phyloP scores from a whole-genome alignment of 768 basidiomycete genomes.

The Botryobasidium botryosum region DNA sequence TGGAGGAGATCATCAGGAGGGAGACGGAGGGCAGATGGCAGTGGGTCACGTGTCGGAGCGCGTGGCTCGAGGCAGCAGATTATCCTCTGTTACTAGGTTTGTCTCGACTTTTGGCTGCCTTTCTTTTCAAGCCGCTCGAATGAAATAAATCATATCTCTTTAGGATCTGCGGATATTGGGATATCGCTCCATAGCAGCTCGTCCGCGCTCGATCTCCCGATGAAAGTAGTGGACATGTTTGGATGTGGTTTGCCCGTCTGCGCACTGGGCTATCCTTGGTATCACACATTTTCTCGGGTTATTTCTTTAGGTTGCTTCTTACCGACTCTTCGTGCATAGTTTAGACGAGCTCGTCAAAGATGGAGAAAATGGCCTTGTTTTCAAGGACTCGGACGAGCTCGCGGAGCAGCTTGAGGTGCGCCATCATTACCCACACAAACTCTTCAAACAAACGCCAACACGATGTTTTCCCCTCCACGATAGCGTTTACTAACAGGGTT shows the following conservation, averaged over 20 bases:
- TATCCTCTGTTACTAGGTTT: constrained; percentile 73
- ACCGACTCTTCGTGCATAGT: constrained; percentile 24
- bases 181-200: constrained; percentile 83
- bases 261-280: constrained; percentile 78
- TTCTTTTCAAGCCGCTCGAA: too few relatives aligned
- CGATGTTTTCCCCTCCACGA: constrained; percentile 1
- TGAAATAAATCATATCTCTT: too few relatives aligned
- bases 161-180: constrained; percentile 84
- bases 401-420: constrained; percentile 54
- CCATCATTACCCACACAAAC: constrained; percentile 1
- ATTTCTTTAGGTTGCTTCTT: not conserved
- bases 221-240: constrained; percentile 99
- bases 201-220: constrained; percentile 81
- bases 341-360: constrained; percentile 75
- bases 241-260: constrained; percentile 91
- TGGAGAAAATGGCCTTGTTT: constrained; percentile 69
- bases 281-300: too few relatives aligned
- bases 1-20: constrained; percentile 41
- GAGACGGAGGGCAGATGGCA: constrained; percentile 44
- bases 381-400: constrained; percentile 47
- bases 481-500: constrained; percentile 47
- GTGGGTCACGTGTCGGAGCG: constrained; percentile 59
- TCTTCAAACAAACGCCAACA: constrained; percentile 1
- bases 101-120: not conserved
- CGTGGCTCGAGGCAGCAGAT: constrained; percentile 82